Conservation (phyloP, 148 eudicot species). For the Beta vulgaris region DNA sequence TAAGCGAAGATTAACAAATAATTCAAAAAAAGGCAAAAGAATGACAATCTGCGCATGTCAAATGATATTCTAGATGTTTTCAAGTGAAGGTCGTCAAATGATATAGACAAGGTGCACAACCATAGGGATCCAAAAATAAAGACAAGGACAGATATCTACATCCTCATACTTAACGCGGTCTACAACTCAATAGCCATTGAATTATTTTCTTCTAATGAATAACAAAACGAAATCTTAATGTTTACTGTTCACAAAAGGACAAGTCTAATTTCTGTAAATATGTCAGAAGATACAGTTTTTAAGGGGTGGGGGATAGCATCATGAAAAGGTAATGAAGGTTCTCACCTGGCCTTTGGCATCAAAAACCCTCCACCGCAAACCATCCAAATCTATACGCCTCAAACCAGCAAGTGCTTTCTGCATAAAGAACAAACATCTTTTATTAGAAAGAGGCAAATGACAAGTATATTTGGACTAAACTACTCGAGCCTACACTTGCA, state of each 20-base stretch:
- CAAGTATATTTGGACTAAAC: background rate
- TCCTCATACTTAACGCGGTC: background rate
- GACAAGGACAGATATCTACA: background rate
- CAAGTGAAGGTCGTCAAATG: too few species aligned
- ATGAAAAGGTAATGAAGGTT: background rate
- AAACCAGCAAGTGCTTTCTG: constrained; percentile 96
- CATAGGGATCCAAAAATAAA: background rate
- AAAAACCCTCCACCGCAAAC: constrained; percentile 91
- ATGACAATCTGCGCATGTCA: background rate
- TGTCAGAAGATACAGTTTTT: background rate
- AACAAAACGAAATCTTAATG: background rate
- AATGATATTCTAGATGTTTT: background rate
- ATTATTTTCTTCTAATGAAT: background rate
- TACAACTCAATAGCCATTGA: background rate
- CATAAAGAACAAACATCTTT: constrained; percentile 12
- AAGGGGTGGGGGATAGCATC: background rate
- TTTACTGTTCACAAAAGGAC: background rate
- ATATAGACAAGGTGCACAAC: constrained; percentile 3
- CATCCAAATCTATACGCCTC: constrained; percentile 83
- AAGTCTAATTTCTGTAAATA: background rate
- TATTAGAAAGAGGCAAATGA: constrained; percentile 13
- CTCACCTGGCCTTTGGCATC: constrained; percentile 94
- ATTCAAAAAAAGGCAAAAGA: background rate
- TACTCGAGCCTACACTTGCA: background rate
- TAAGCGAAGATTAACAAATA: background rate